Evolutionary conservation across 768 basidiomycete species (phyloP).

Genomic region (Imleria badia): DNA sequence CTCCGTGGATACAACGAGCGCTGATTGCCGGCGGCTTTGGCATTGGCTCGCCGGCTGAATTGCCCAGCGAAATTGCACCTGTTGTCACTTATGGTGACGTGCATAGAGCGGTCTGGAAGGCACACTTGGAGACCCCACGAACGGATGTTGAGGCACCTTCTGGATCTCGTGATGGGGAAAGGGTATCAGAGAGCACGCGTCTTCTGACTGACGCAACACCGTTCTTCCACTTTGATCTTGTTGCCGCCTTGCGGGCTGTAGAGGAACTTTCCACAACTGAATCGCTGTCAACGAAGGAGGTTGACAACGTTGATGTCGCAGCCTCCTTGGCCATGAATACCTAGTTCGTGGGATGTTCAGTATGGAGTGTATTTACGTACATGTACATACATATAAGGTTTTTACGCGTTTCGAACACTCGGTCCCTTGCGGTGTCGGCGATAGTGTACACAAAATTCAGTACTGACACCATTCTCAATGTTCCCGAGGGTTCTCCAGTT

Average conservation of each 20-base stretch:
- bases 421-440: too few species aligned
- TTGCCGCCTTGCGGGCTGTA: constrained; percentile 67
- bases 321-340: neutral
- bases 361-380: neutral
- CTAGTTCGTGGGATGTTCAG: neutral
- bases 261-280: too few species aligned
- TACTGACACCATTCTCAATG: neutral
- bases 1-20: constrained; percentile 91
- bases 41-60: constrained; percentile 46
- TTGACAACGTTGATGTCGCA: neutral
- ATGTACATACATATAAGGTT: too few species aligned
- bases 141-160: constrained; percentile 33
- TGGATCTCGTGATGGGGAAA: neutral
- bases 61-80: constrained; percentile 66
- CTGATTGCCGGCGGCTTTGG: constrained; percentile 92
- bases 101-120: constrained; percentile 30
- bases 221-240: constrained; percentile 90
- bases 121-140: neutral
- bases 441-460: neutral
- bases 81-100: constrained; percentile 65
- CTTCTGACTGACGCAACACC: constrained; percentile 60
- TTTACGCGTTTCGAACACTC: too few species aligned
- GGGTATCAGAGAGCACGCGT: constrained; percentile 20
- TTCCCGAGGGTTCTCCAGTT: constrained; percentile 6
- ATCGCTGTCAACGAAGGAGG: constrained; percentile 9